Base-by-base conservation (phyloP, 1,284 basidiomycete species). In the Malassezia caprae region DNA sequence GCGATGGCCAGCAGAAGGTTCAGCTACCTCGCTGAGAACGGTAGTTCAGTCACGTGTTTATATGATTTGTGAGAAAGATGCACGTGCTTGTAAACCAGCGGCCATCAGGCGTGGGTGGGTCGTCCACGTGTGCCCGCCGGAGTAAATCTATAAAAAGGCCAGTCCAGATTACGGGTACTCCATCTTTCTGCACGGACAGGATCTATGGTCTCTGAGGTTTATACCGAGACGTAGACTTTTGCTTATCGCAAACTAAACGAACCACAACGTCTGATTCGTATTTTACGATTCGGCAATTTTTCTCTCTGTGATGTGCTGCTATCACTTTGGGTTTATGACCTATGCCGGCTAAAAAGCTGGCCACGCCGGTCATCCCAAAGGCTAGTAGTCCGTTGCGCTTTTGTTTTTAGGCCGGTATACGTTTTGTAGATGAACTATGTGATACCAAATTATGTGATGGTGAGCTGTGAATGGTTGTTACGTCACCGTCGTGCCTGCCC, bases 211-310 rank as follows among this genome's bases (percentile, higher is more conserved):
- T 62, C 64, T 68, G 66, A 68, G 64, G 66, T 66, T 61, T 62
- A 58, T 63, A 66, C 66, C 64, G 66, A 68, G 66, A 63, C 63
- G 61, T 66, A 68, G 64, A 61, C 61, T 62, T 66, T 63, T 68
- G 66, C 66, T 68, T 63, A 68, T 68, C 65, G 66, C 66, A 68
- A 68, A 68, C 64, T 63, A 68, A 63, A 63, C 51, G 63, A 68
- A 64, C 64, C 62, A 62, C 56, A 59, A 56, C 66, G 66, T 68
- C 64, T 65, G 63, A 63, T 52, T 59, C 62, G 64, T 64, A 56
- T 59, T 61, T 13, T 11, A 61, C 61, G 64, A 66, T 53, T 58
- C 65, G 61, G 64, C 66, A 68, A 68, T 68, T 68, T 68, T 68
- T 68, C 62, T 56, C 44, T 27, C 24, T 28, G 47, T 49, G 53